phyloP scores from a whole-genome alignment of 495 filamentous ascomycete species.

The Neurospora pannonica region DNA sequence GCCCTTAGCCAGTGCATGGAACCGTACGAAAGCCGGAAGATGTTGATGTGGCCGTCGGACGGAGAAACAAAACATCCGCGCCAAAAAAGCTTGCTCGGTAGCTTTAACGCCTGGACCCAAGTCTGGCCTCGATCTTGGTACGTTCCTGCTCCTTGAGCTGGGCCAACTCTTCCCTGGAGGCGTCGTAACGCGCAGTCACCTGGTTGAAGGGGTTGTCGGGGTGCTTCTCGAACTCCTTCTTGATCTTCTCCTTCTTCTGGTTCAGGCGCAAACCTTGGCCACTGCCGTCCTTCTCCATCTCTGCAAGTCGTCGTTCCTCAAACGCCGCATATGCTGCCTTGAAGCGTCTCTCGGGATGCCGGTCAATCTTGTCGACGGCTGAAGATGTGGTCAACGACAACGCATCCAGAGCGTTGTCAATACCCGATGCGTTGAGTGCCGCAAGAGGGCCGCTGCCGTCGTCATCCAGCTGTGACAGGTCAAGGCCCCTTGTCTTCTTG shows the following conservation, averaged over 20 bases:
- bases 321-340: conserved; percentile 82
- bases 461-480: conserved; percentile 60
- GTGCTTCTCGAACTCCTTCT: conserved; percentile 84
- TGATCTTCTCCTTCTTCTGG: conserved; percentile 68
- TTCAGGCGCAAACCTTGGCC: conserved; percentile 64
- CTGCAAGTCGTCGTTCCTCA: conserved; percentile 72
- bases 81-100: neutral
- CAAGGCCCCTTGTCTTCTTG: conserved; percentile 63
- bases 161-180: conserved; percentile 67
- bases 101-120: conserved; percentile 30
- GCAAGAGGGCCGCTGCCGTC: conserved; percentile 31
- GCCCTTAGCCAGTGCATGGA: conserved; percentile 5
- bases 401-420: conserved; percentile 85
- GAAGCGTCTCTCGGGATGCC: conserved; percentile 75
- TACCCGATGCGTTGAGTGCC: conserved; percentile 68
- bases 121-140: conserved; percentile 61
- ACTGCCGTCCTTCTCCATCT: conserved; percentile 69
- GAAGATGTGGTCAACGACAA: conserved; percentile 52
- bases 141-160: conserved; percentile 57
- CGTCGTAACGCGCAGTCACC: conserved; percentile 59
- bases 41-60: neutral
- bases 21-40: neutral
- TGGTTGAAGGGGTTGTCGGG: conserved; percentile 94
- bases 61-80: neutral
- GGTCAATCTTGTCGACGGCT: conserved; percentile 58